Conservation (phyloP, 768 basidiomycete genomes). For the Amyloporia xantha region DNA sequence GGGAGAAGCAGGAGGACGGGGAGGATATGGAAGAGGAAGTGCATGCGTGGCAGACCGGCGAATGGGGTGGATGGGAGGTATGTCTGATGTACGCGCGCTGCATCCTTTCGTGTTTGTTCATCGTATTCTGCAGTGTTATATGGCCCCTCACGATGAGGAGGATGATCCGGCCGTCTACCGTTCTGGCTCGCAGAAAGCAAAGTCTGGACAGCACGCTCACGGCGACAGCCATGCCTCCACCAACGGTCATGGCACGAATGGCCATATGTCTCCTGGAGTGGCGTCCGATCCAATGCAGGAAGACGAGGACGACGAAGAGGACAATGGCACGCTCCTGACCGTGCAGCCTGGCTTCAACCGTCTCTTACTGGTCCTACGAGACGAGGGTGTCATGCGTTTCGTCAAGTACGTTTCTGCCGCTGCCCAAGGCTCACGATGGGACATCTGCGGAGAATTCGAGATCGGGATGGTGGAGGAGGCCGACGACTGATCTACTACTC, state of each 20-base stretch:
- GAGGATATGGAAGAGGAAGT: constrained; percentile 23
- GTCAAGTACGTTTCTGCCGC: constrained; percentile 92
- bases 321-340: constrained; percentile 77
- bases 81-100: constrained; percentile 16
- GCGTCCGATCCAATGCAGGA: constrained; percentile 10
- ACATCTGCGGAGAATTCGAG: constrained; percentile 88
- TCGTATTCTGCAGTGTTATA: constrained; percentile 61
- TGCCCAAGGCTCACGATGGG: constrained; percentile 90
- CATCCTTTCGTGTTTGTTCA: constrained; percentile 1
- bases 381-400: constrained; percentile 90
- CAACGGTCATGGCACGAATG: constrained; percentile 11
- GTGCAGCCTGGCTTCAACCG: constrained; percentile 89
- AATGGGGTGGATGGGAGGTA: constrained; percentile 95
- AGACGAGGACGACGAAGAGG: constrained; percentile 47
- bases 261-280: background rate
- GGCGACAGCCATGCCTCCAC: constrained; percentile 14
- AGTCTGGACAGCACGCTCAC: constrained; percentile 13
- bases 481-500: background rate
- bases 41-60: constrained; percentile 61
- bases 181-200: constrained; percentile 27
- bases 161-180: constrained; percentile 96
- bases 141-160: constrained; percentile 90
- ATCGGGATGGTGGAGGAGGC: constrained; percentile 73
- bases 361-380: constrained; percentile 81
- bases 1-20: constrained; percentile 19